Conservation (phyloP, 257 asterid species). For the Solanum chmielewskii region DNA sequence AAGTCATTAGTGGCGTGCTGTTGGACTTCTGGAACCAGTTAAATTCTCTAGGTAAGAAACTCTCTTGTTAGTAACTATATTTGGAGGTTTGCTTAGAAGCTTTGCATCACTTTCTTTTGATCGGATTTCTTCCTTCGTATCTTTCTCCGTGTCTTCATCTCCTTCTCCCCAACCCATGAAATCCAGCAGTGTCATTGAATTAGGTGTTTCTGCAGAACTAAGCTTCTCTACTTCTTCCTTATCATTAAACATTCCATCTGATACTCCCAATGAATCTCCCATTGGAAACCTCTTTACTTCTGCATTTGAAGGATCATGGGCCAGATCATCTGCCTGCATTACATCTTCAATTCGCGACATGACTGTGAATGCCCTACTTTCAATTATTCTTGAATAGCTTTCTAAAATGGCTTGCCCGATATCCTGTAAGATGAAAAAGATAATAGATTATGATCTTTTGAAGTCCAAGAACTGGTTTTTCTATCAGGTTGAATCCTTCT, state of each 20-base stretch:
- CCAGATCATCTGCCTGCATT: constrained; percentile 47
- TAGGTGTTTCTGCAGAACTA: constrained; percentile 18
- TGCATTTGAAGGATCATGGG: constrained; percentile 25
- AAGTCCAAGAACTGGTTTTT: not conserved
- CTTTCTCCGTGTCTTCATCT: constrained; percentile 18
- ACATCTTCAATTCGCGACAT: constrained; percentile 78
- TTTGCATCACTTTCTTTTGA: constrained; percentile 6
- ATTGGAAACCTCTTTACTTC: constrained; percentile 24
- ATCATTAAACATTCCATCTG: constrained; percentile 3
- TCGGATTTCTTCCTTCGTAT: constrained; percentile 4
- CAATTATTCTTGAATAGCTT: constrained; percentile 84
- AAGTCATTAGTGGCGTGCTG: constrained; percentile 52
- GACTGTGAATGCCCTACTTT: constrained; percentile 68
- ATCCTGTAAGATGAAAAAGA: constrained; percentile 34
- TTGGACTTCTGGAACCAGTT: constrained; percentile 75
- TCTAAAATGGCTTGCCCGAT: constrained; percentile 87
- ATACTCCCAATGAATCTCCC: constrained; percentile 4
- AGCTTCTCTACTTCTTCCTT: constrained; percentile 28
- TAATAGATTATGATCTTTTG: not conserved
- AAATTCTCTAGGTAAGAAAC: constrained; percentile 41
- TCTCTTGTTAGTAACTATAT: constrained; percentile 32
- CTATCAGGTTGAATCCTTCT: not conserved
- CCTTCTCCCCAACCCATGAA: constrained; percentile 41
- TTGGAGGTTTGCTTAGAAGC: constrained; percentile 21
- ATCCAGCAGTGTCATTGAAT: constrained; percentile 36